These are phyloP conservation scores for Penicillium sp. DNA, from an alignment of 2,329 filamentous ascomycete genomes.

Conservation along the genomic window DNA sequence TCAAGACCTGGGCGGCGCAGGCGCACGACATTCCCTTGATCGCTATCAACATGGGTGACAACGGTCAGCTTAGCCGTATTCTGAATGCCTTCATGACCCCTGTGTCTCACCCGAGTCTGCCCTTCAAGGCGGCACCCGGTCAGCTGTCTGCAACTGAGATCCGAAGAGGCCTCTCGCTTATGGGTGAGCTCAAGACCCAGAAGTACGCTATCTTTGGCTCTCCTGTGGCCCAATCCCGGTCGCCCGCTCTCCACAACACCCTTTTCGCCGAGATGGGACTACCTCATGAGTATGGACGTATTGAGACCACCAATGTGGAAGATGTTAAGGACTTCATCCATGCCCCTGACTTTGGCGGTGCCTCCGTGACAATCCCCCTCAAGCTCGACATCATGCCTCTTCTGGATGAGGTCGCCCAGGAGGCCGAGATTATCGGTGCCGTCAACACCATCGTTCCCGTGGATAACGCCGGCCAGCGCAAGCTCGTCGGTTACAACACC, in stretches of 20 bases:
- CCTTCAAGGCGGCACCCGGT: conserved; percentile 89
- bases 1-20: conserved; percentile 72
- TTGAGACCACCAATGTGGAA: conserved; percentile 69
- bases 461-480: conserved; percentile 42
- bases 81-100: conserved; percentile 93
- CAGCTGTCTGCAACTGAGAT: conserved; percentile 92
- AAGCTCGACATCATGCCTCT: conserved; percentile 84
- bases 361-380: conserved; percentile 91
- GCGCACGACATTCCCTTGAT: conserved; percentile 83
- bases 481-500: conserved; percentile 84
- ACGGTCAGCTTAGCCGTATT: conserved; percentile 85
- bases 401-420: conserved; percentile 75
- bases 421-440: conserved; percentile 81
- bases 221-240: conserved; percentile 78
- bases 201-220: conserved; percentile 86
- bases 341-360: conserved; percentile 78
- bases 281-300: conserved; percentile 75
- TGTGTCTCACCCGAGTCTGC: conserved; percentile 84
- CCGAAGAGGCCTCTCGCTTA: conserved; percentile 70
- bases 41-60: conserved; percentile 89
- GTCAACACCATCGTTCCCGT: conserved; percentile 87
- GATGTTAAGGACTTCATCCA: conserved; percentile 67
- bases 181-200: conserved; percentile 74
- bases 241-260: conserved; percentile 84
- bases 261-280: conserved; percentile 76